phyloP scores from a whole-genome alignment of 176 grass and related monocot species.

The Elymus sibiricus region DNA sequence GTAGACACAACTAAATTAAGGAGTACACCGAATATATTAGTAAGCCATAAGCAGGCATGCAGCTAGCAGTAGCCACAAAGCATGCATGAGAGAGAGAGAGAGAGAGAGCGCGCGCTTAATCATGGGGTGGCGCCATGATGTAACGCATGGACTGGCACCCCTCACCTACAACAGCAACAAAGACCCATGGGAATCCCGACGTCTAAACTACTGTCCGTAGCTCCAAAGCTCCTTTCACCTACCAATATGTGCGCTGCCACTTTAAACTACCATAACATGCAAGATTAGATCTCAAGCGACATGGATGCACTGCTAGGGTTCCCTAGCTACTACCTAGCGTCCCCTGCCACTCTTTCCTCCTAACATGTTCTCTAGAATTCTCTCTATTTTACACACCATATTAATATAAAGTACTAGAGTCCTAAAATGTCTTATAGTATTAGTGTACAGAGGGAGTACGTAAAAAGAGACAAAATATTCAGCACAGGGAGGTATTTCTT shows the following conservation, averaged over 20 bases:
- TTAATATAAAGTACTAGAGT: no score
- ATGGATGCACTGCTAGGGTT: neutral
- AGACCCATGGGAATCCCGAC: conserved; percentile 48
- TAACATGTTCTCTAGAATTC: conserved; percentile 32
- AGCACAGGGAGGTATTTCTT: neutral
- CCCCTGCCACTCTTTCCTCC: conserved; percentile 20
- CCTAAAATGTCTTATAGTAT: no score
- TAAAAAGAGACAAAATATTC: neutral
- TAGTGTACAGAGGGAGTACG: no score
- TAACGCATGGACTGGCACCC: conserved; percentile 50
- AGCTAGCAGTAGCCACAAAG: conserved; percentile 11
- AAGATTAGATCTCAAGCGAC: neutral
- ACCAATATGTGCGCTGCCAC: conserved; percentile 36
- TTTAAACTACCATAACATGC: neutral
- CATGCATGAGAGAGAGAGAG: neutral
- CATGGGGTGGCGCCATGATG: conserved; percentile 42
- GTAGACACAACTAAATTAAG: conserved; percentile 2
- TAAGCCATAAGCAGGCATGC: conserved; percentile 6
- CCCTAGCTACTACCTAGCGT: neutral
- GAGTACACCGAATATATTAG: neutral
- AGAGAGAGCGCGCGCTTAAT: conserved; percentile 34
- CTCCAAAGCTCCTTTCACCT: conserved; percentile 64
- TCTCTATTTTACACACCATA: neutral
- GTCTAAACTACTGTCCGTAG: conserved; percentile 68
- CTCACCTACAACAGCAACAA: conserved; percentile 55